Base-by-base conservation (phyloP, 768 basidiomycete genomes). In the Cystofilobasidium bisporidii region DNA sequence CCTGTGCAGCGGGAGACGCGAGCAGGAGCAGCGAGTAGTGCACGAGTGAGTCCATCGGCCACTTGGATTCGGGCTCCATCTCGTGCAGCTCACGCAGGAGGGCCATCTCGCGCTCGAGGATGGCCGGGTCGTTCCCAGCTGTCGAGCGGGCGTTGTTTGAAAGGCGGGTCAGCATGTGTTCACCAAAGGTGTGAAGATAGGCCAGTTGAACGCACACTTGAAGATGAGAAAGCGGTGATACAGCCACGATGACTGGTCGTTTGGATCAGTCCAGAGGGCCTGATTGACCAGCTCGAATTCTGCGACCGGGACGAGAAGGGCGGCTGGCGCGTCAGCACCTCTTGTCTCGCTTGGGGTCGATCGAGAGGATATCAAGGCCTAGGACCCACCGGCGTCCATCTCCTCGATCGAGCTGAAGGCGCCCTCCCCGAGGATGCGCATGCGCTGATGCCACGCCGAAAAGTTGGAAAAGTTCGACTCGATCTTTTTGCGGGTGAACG, bases 151-250 rank as follows among this genome's bases (percentile, higher is more conserved):
- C 26, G 41, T 20, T 20, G 17, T 38, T 24, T 30, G 45, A 64
- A 3, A 53, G 41, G 38, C 32, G 32, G 26, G 26, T 48, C 10
- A 38, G 26, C n/a, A n/a, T n/a, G n/a, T n/a, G n/a, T n/a, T n/a
- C n/a, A n/a, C n/a, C n/a, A 22, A 32, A 53, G 58, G 63, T 28
- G 45, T 18, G 26, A 65, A 36, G 36, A 36, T 6, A 36, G 36
- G 30, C 0, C 32, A 26, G 43, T 3, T 30, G 10, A 26, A 71
- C 81, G 69, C 73, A 87, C 92, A 87, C 70, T 83, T 77, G 11
- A 90, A 91, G 62, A 97, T 83, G 2, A 99, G 81, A 92, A 94
- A 98, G n/a, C 92, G 84, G 74, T 98, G 96, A 76, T 98, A 99
- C 66, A 99, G 84, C 96, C 96, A 99, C 0, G 89, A 91, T 69